Evolutionary conservation across 805 yeast species (phyloP).

Genomic region (Candida mattraensis): DNA sequence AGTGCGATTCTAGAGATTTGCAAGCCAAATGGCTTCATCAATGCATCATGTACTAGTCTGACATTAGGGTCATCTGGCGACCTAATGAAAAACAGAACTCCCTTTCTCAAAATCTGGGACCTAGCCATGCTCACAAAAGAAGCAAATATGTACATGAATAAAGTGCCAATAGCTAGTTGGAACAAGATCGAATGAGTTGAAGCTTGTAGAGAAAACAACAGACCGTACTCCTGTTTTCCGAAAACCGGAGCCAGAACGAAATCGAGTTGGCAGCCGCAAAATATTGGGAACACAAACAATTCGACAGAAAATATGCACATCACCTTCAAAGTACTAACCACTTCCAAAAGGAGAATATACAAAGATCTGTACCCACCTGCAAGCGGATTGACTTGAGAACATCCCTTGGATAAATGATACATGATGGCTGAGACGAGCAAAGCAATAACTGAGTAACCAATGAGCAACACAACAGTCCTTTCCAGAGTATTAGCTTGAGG

Average conservation of each 20-base stretch:
- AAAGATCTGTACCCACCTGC: constrained; percentile 49
- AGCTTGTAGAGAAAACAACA: constrained; percentile 5
- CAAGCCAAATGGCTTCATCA: constrained; percentile 68
- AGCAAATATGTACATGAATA: constrained; percentile 86
- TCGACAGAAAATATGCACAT: constrained; percentile 74
- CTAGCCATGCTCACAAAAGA: constrained; percentile 84
- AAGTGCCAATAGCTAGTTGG: constrained; percentile 67
- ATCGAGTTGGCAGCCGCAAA: constrained; percentile 79
- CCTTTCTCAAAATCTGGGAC: constrained; percentile 70
- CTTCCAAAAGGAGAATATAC: constrained; percentile 53
- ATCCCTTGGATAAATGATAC: constrained; percentile 28
- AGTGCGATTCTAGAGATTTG: constrained; percentile 73
- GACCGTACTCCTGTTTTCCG: constrained; percentile 14
- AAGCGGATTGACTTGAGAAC: constrained; percentile 43
- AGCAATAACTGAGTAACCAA: constrained; percentile 23
- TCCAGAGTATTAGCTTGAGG: constrained; percentile 22
- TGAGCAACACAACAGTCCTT: constrained; percentile 14
- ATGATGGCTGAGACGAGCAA: constrained; percentile 14
- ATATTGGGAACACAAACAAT: constrained; percentile 78
- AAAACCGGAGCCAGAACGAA: constrained; percentile 64
- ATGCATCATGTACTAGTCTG: constrained; percentile 81
- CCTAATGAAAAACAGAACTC: constrained; percentile 86
- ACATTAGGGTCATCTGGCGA: constrained; percentile 94
- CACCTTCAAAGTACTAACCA: constrained; percentile 69
- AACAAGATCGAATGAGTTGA: constrained; percentile 3